Percentiles rank a stretch among this genome's conserved stretches.
Evolutionary conservation across 2,329 filamentous ascomycete genomes (phyloP).

Genomic region (Corinectria fuckeliana): DNA sequence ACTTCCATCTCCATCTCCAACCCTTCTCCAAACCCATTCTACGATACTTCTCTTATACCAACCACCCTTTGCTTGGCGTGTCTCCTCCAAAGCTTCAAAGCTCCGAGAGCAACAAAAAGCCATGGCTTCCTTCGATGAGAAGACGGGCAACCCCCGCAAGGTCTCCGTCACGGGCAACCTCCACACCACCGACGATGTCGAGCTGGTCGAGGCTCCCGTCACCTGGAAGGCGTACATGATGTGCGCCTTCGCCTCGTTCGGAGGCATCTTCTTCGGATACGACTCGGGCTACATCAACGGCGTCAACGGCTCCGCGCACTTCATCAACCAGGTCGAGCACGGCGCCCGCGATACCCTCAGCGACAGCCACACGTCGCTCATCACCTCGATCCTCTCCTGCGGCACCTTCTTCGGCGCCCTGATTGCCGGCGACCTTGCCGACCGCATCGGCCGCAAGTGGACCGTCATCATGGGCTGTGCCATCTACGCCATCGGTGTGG

Average conservation of each 20-base stretch:
- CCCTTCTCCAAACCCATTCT: neutral
- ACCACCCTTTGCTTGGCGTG: neutral
- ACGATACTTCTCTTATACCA: slow-evolving; percentile 1
- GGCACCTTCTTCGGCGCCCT: slow-evolving; percentile 82
- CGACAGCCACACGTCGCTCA: slow-evolving; percentile 58
- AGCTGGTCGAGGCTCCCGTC: slow-evolving; percentile 70
- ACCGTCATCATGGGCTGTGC: slow-evolving; percentile 74
- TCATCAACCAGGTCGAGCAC: slow-evolving; percentile 60
- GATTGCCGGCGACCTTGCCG: slow-evolving; percentile 78
- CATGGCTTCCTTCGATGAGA: slow-evolving; percentile 38
- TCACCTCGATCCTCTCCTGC: slow-evolving; percentile 78
- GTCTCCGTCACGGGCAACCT: slow-evolving; percentile 41
- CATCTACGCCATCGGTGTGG: slow-evolving; percentile 73
- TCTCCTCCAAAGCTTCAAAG: neutral
- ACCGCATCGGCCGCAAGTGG: slow-evolving; percentile 75
- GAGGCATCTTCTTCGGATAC: slow-evolving; percentile 80
- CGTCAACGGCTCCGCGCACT: slow-evolving; percentile 60
- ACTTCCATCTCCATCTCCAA: neutral
- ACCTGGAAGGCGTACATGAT: slow-evolving; percentile 73
- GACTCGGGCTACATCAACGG: slow-evolving; percentile 79
- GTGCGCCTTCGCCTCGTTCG: slow-evolving; percentile 74
- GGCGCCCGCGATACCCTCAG: slow-evolving; percentile 43
- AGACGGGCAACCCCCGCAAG: slow-evolving; percentile 32
- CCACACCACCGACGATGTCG: slow-evolving; percentile 57
- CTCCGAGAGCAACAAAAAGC: neutral